These are phyloP conservation scores for Amylostereum areolatum DNA, from an alignment of 1,284 basidiomycete species.

Conservation along the genomic window DNA sequence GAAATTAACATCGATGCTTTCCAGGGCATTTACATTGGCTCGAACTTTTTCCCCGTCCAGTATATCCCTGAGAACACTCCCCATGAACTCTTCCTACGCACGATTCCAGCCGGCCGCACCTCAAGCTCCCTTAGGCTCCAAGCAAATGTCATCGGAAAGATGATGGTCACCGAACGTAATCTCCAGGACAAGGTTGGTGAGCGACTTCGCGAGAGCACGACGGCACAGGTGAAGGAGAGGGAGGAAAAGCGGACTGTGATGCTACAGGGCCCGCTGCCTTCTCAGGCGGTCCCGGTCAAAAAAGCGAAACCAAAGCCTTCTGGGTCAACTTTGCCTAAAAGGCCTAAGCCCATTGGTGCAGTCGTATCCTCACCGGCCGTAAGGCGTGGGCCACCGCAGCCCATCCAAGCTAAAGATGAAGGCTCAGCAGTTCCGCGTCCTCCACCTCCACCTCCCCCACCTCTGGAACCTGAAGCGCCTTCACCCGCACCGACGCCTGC, in stretches of 20 bases:
- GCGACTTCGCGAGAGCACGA: not conserved
- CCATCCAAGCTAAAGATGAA: not conserved
- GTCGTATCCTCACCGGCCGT: not conserved
- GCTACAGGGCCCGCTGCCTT: not conserved
- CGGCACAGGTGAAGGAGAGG: not conserved
- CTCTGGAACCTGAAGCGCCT: not conserved
- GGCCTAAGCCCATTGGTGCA: not conserved
- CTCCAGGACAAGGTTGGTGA: not conserved
- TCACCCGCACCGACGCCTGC: not conserved
- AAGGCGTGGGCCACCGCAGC: not conserved
- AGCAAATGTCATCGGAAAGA: conserved; percentile 63
- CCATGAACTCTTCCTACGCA: conserved; percentile 68
- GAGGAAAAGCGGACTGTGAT: not conserved
- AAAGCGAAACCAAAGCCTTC: not conserved
- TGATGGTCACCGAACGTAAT: conserved; percentile 25
- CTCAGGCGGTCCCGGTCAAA: not conserved
- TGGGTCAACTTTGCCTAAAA: not conserved
- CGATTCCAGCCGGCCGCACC: conserved; percentile 47
- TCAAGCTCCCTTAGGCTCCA: conserved; percentile 63
- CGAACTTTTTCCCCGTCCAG: conserved; percentile 54
- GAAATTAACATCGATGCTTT: not conserved
- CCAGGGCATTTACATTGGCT: conserved; percentile 62
- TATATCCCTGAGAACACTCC: conserved; percentile 43
- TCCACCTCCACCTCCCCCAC: not conserved
- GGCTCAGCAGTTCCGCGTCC: not conserved